Evolutionary conservation across 2,329 filamentous ascomycete species (phyloP), one percentile per base, ranked within the genome.

Genomic region (Diplodia corticola): DNA sequence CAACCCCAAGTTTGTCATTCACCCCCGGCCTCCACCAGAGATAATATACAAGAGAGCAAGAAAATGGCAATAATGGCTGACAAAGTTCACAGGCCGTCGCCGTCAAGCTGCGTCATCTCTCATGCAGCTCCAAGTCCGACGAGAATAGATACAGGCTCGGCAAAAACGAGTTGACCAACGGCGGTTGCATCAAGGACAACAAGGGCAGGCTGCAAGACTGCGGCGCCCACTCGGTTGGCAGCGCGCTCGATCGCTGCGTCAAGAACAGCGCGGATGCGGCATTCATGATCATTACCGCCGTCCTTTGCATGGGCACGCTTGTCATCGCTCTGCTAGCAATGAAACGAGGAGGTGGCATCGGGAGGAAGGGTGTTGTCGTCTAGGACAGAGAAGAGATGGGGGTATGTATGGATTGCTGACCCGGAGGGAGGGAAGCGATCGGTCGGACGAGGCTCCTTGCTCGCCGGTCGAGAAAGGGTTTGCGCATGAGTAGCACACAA

Each of bases 281-380:
- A 13, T 73, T 73, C 55, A 64, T 71, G 60, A 72, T 72, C 51
- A 63, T 73, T 13, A 69, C 54, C 2, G 54, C 57, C n/a, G 26
- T 66, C 28, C 51, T 64, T 22, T 24, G 17, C 28, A 35, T 57
- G 17, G 35, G 54, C 5, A 26, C 64, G n/a, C 5, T 64, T 40
- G 66, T 35, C 5, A 50, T 63, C 20, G n/a, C 33, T 10, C 44
- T 67, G 37, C 35, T 67, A 20, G 66, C 66, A 4, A 48, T 65
- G 63, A 65, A 35, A 46, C 44, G 63, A 35, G 63, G 63, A 2
- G 57, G 51, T 33, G 63, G 63, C 17, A 61, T 61, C 13, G 57
- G 57, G 12, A 65, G 63, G 49, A 65, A 65, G 54, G 63, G 66
- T 22, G 66, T 61, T 51, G 30, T 67, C 12, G 60, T 53, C 22